Evolutionary conservation across 306 rosid genomes (phyloP), one percentile per base, ranked within the genome.

Genomic region (Hippophae rhamnoides): DNA sequence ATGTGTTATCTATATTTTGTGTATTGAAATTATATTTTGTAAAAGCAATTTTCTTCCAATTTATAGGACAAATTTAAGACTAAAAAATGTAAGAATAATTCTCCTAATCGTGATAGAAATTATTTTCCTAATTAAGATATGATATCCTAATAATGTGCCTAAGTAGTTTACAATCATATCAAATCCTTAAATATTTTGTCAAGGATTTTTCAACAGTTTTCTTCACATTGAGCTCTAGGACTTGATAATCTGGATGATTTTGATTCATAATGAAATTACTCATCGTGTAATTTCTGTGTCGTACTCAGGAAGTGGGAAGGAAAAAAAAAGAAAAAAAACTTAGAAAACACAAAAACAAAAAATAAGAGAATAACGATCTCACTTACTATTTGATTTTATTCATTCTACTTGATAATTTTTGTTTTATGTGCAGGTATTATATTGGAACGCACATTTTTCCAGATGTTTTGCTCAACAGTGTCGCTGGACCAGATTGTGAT

Each of bases 401-500:
- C 38, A 13, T 31, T 58, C 31, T 14, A 18, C 46, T 41, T 47
- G 57, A 47, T 70, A 61, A 76, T 75, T 64, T 54, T 47, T 41
- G 14, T 10, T 66, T 74, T 44, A 14, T 64, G 44, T 71, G 41
- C 74, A 87, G 98, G 98, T 87, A 83, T 68, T 83, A 64, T 65
- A 61, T 83, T 73, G 98, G 98, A 41, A 74, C 96, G 58, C 75
- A 83, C 55, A 41, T 78, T 60, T 87, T 87, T 77, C 98, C 98
- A 47, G 90, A 87, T 79, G 96, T 87, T 75, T 74, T 92, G 70
- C 79, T 85, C 56, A 92, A 92, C 58, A 79, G 83, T 78, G 79
- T 92, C 65, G 96, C 98, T 2, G 98, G 98, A 56, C 93, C 86
- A 51, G 95, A 85, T 72, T 82, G 98, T 67, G 89, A 92, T 84